Evolutionary conservation across 495 filamentous ascomycete species (phyloP), one percentile per base, ranked within the genome.

Genomic region (Thermochaetoides thermophila): DNA sequence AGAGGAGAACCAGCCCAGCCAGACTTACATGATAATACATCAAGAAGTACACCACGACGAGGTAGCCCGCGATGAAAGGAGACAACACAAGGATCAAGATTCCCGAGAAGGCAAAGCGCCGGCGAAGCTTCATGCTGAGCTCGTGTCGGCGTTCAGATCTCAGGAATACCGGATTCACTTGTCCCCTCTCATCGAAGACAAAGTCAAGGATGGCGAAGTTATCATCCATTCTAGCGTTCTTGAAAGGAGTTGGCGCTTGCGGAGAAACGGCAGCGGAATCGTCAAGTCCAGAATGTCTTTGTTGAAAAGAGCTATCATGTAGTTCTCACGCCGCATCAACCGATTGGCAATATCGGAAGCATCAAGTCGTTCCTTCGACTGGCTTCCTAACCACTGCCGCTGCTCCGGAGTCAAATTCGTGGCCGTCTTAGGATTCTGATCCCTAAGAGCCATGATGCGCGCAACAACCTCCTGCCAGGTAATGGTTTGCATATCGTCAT

Each of bases 341-440:
- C 89, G 76, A 49, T 95, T 97, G 6, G 89, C 91, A 52, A 97
- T 94, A 51, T 94, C 87, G 42, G 93, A 82, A 3, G 89, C 89
- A 59, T 96, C 89, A 56, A 96, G 78, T 31, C 89, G 70, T 59
- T 96, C 82, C 54, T 95, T 94, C 13, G 89, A 92, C 44, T 87
- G 83, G 42, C 69, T 81, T 22, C 80, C 79, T 26, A 89, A 57
- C 40, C 74, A 86, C 33, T 64, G 72, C 28, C 80, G 71, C 25
- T 66, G 67, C 5, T 50, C 43, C 5, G 58, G 53, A 2, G 60
- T 69, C 29, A 71, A 53, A 27, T 59, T 68, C 10, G 72, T 71
- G 2, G 84, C 81, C 11, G 86, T 94, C 27, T 74, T 69, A 17
- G 84, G 74, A 45, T 97, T 97, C 22, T 77, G 66, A 53, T 96